These are phyloP conservation scores for Umbilicus rupestris DNA, from an alignment of 164 flowering plant species.

Conservation along the genomic window DNA sequence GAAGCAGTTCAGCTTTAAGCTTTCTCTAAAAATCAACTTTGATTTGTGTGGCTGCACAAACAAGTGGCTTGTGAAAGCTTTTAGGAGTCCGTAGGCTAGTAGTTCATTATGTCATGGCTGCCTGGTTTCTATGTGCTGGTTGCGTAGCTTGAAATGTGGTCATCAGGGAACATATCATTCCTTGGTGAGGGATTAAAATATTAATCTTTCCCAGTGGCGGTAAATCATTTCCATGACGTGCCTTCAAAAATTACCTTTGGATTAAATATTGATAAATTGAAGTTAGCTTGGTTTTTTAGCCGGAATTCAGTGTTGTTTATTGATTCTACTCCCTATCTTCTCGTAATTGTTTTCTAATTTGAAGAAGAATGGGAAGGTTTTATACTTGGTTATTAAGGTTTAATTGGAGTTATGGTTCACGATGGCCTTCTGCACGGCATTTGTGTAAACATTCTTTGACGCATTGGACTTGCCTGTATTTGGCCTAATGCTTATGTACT, in stretches of 20 bases:
- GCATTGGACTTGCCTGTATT: conserved; percentile 31
- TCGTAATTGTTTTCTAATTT: too few species aligned
- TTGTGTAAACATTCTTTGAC: conserved; percentile 27
- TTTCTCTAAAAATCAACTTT: neutral
- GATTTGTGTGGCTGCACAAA: neutral
- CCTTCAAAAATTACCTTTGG: too few species aligned
- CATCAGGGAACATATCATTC: too few species aligned
- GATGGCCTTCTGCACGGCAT: conserved; percentile 30
- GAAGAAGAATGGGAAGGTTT: too few species aligned
- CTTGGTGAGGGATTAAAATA: too few species aligned
- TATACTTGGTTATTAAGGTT: neutral
- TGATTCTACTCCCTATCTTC: too few species aligned
- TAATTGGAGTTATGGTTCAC: conserved; percentile 22
- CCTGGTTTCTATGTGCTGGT: neutral
- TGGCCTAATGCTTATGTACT: conserved; percentile 28
- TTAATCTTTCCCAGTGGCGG: too few species aligned
- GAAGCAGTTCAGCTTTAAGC: neutral
- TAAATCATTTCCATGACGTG: too few species aligned
- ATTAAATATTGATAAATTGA: neutral
- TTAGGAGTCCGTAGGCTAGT: too few species aligned
- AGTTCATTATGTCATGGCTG: neutral
- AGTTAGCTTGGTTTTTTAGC: neutral
- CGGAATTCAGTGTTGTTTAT: neutral
- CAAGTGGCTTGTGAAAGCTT: too few species aligned
- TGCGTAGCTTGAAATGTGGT: neutral